A percentile compares a stretch with the other conserved stretches of the same genome.
phyloP scores from a whole-genome alignment of 106 monocot species.

The Dioscorea zingiberensis region DNA sequence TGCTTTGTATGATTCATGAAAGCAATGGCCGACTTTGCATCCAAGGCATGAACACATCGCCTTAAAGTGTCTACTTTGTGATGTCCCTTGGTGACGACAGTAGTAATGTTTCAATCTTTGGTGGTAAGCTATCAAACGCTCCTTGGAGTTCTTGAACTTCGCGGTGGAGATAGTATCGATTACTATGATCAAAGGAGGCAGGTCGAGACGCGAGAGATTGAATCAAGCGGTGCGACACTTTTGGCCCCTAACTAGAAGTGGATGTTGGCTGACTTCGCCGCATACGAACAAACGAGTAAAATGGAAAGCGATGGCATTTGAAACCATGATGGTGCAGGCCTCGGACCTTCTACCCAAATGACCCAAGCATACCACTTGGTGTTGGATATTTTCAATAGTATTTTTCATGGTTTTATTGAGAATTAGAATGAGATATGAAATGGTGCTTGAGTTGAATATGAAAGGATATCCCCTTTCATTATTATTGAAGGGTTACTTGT shows the following conservation, averaged over 20 bases:
- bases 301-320: no score
- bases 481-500: no score
- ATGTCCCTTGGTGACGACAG: conserved; percentile 54
- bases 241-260: conserved; percentile 71
- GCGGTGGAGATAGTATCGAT: conserved; percentile 11
- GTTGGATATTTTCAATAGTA: no score
- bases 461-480: no score
- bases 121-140: conserved; percentile 76
- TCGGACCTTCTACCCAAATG: no score
- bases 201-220: conserved; percentile 23
- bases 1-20: conserved; percentile 93
- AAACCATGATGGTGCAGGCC: no score
- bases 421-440: no score
- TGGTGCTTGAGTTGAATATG: no score
- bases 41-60: conserved; percentile 82
- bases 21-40: conserved; percentile 67
- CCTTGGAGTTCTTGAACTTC: conserved; percentile 55
- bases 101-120: conserved; percentile 83
- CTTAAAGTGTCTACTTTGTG: conserved; percentile 93
- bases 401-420: no score
- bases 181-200: neutral
- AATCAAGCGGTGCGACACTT: conserved; percentile 54
- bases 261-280: no score
- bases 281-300: no score
- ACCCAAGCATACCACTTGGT: no score